Base-by-base conservation (phyloP, 768 basidiomycete species). In the Lactarius deliciosus region DNA sequence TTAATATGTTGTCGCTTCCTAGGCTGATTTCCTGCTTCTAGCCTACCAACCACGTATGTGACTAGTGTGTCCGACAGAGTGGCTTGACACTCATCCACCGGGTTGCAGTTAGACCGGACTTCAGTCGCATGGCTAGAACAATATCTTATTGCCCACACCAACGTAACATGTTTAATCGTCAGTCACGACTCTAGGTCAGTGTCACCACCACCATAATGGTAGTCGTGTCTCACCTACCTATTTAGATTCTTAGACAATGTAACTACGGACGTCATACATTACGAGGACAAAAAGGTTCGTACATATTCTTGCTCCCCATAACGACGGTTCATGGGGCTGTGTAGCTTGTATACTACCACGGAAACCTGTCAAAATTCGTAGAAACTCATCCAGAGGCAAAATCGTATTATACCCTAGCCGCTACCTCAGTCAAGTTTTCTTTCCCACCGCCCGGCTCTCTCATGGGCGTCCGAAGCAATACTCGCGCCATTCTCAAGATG, bases 221-320 rank as follows among this genome's bases (percentile, higher is more conserved):
- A 34, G 57, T 36, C 50, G 34, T n/a, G 8, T 22, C 53, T 68
- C 56, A 53, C 53, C 61, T 13, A n/a, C 68, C 54, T 43, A 66
- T 22, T 62, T 43, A 92, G 91, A 65, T 98, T 98, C 81, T 81
- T 98, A 73, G 96, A 98, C 80, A 89, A 91, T 77, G 87, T 97
- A 63, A 96, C 95, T 65, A 93, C 96, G 70, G 95, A 98, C 78
- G 94, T 98, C 73, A 94, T 98, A 69, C 96, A 97, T 81, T 98
- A 97, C 79, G 95, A 97, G 80, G 79, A 80, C 63, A 98, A 98
- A 81, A 96, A 95, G 83, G 90, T 86, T 69, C 71, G 68, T 65
- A 69, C 68, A 2, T 50, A 40, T 61, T 56, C 64, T 71, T 60
- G 45, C 64, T 60, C 72, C 34, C 64, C 72, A 32, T 50, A 63